Percentiles rank a stretch among this genome's conserved stretches.
These are phyloP conservation scores for Cladophialophora bantiana DNA, from an alignment of 2,329 filamentous ascomycete genomes.

Conservation along the genomic window DNA sequence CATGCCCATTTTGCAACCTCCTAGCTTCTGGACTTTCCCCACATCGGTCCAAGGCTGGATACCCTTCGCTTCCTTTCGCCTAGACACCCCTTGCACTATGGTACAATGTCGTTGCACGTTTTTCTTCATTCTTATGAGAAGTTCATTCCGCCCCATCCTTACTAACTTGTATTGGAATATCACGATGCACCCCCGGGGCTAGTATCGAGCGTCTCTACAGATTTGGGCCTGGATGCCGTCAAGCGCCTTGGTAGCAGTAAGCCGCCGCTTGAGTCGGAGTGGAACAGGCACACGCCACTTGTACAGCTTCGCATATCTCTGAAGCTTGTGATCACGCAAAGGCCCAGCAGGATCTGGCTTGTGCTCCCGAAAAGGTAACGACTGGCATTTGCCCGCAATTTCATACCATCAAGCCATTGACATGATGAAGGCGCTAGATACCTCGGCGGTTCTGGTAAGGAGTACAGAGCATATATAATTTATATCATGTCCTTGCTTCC, in stretches of 20 bases:
- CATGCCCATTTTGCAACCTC: constrained; percentile 8
- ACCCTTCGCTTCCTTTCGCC: constrained; percentile 20
- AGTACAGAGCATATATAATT: neutral
- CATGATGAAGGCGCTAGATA: neutral
- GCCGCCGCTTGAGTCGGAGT: constrained; percentile 18
- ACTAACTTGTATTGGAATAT: neutral
- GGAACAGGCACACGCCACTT: constrained; percentile 22
- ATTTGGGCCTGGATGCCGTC: neutral
- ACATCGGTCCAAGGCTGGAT: neutral
- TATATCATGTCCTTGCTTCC: constrained; percentile 23
- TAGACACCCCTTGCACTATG: constrained; percentile 14
- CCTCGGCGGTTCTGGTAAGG: neutral
- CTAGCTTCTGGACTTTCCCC: constrained; percentile 13
- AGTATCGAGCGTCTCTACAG: constrained; percentile 7
- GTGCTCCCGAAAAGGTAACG: constrained; percentile 4
- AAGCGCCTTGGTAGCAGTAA: neutral
- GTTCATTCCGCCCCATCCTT: neutral
- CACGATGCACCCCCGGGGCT: neutral
- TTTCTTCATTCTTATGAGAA: neutral
- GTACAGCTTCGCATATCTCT: neutral
- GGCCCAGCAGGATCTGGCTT: constrained; percentile 9
- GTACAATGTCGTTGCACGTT: neutral
- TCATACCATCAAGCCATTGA: constrained; percentile 13
- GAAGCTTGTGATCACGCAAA: constrained; percentile 16
- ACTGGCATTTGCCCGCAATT: constrained; percentile 31